Conservation (phyloP, 495 filamentous ascomycete genomes). For the Friedmanniomyces simplex region DNA sequence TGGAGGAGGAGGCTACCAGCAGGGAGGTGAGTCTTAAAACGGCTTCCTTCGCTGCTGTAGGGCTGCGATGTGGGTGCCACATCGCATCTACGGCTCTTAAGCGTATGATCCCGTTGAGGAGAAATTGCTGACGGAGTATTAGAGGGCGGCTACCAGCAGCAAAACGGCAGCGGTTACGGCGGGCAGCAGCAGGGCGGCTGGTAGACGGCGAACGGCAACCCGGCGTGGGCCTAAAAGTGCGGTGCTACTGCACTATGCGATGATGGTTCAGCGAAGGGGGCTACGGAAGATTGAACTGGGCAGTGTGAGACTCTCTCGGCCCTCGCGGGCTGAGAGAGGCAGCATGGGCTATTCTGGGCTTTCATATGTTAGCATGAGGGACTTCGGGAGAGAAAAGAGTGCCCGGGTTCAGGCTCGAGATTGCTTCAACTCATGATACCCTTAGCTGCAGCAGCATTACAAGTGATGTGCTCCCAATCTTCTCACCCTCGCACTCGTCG, state of each 20-base stretch:
- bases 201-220: neutral
- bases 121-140: neutral
- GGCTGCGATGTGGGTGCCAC: neutral
- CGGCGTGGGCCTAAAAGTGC: neutral
- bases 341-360: neutral
- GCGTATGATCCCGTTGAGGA: neutral
- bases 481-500: neutral
- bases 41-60: neutral
- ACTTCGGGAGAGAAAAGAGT: neutral
- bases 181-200: slow-evolving; percentile 12
- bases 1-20: slow-evolving; percentile 15
- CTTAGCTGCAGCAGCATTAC: neutral
- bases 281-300: neutral
- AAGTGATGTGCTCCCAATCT: neutral
- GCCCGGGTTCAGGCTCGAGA: neutral
- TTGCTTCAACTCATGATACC: slow-evolving; percentile 2
- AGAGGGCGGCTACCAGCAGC: slow-evolving; percentile 16
- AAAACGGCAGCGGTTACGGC: slow-evolving; percentile 13
- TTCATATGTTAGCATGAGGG: neutral
- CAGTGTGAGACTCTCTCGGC: neutral
- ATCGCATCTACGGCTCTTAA: neutral
- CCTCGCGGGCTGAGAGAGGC: neutral
- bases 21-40: slow-evolving; percentile 4
- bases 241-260: neutral
- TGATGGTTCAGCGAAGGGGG: neutral